A percentile compares a stretch with the other conserved stretches of the same genome.
Conservation (phyloP, 768 basidiomycete genomes). For the Pleurotus tuoliensis region DNA sequence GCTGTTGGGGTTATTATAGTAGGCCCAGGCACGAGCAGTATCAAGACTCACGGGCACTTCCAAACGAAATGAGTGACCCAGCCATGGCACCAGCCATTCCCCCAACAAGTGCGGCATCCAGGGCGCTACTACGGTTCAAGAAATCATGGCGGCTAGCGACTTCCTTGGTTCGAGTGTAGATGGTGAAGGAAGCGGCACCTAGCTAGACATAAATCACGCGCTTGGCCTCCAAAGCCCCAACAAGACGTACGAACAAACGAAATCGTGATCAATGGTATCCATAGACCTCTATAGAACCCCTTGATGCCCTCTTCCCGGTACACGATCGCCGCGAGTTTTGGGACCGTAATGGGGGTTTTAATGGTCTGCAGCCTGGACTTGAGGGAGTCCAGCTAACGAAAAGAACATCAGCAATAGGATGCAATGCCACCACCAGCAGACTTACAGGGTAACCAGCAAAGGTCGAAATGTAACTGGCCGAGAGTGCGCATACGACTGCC, state of each 20-base stretch:
- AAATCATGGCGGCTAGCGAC: constrained; percentile 55
- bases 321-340: constrained; percentile 64
- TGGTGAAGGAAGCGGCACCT: constrained; percentile 91
- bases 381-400: constrained; percentile 78
- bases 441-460: constrained; percentile 84
- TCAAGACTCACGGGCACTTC: constrained; percentile 75
- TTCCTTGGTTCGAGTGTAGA: constrained; percentile 84
- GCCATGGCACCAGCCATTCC: constrained; percentile 85
- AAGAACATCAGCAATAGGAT: neutral
- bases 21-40: neutral
- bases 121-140: constrained; percentile 52
- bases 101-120: constrained; percentile 74
- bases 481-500: constrained; percentile 84
- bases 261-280: constrained; percentile 93
- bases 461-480: constrained; percentile 90
- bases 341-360: constrained; percentile 69
- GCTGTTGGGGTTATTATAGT: constrained; percentile 32
- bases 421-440: constrained; percentile 13
- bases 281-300: constrained; percentile 88
- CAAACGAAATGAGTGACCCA: constrained; percentile 85
- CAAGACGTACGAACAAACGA: constrained; percentile 88
- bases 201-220: constrained; percentile 8
- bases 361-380: constrained; percentile 91
- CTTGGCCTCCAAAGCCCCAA: constrained; percentile 2
- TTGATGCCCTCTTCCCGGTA: constrained; percentile 82